Base-by-base conservation (phyloP, 371 early-diverging fungal species). In the Circinella umbellata region DNA sequence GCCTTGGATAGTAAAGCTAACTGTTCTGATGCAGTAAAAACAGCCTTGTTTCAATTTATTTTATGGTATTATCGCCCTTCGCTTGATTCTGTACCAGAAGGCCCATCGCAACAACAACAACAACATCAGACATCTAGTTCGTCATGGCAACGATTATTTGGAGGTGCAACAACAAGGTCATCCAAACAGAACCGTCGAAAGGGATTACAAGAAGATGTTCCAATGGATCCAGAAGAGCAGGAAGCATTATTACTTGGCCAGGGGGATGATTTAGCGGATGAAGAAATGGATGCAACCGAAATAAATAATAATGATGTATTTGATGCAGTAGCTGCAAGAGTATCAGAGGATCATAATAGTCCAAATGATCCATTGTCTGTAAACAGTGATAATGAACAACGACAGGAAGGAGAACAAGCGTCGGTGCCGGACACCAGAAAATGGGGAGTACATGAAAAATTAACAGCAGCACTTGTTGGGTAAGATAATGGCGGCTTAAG, bases 221-320 rank as follows among this genome's bases (percentile, higher is more conserved):
- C 68, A 3, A 70, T 65, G 70, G 61, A 70, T 48, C 71, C 62
- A 6, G 76, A 70, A 39, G 76, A 76, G 35, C 67, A 72, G 7
- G 66, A 72, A 27, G 68, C 61, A 4, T 54, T 81, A 20, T 57
- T 74, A 48, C 64, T 69, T 20, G 74, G 75, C 36, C 51, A 61
- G 20, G 70, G 72, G 15, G 61, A 61, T 36, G 61, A 54, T 47
- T 37, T 71, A 20, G 65, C 46, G 8, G 74, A 69, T 18, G 78
- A 76, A 18, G 78, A 79, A 39, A 71, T 66, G 62, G 82, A 82
- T 68, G 82, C 82, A 11, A 63, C 38, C 3, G 82, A 78, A 36
- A 66, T 82, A 7, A 65, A 75, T 53, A 74, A 72, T 37, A 76
- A 69, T 69, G 72, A 75, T 27, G 67, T 80, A 13, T 74, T 74